Evolutionary conservation across 257 asterid genomes (phyloP), one percentile per base, ranked within the genome.

Genomic region (Solanum tarapatanum): DNA sequence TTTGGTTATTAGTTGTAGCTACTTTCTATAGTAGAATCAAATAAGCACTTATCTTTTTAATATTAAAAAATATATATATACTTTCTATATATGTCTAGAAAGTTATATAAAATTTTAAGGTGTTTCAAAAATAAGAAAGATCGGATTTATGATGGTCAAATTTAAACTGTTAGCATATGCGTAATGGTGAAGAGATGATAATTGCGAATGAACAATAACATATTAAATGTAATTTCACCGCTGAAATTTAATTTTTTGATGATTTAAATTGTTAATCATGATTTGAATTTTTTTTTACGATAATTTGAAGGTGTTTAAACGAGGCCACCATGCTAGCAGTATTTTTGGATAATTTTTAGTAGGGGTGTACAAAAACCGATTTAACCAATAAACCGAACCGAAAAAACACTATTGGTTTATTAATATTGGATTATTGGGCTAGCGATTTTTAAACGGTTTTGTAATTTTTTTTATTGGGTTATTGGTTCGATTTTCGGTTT

Each of bases 151-250:
- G 35, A 66, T 26, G 5, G 0, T 68, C 21, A 13, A 68, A 6
- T 68, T 26, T 68, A 68, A 68, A 0, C 4, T 26, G 21, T 62
- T 62, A 62, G 16, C 7, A 62, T n/a, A 62, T n/a, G 16, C 1
- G 0, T 5, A 60, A 62, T n/a, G 70, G 3, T 13, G 21, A 3
- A 26, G 35, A 68, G 74, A 68, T 68, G 1, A 0, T 68, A 1
- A 2, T 11, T 68, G 35, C 0, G 2, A 0, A 26, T 26, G 0
- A 28, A 24, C 3, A 64, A 66, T 0, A 66, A 66, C 0, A 5
- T 66, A 24, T 11, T 0, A 1, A 64, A 64, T 10, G 3, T 64
- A 64, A n/a, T 64, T 13, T 66, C 0, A 66, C 7, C 2, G 4
- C 1, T 66, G 8, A 2, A 64, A 64, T 64, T 64, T 24, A 64